phyloP scores from a whole-genome alignment of 352 stramenopile genomes.

The Albugo candida region DNA sequence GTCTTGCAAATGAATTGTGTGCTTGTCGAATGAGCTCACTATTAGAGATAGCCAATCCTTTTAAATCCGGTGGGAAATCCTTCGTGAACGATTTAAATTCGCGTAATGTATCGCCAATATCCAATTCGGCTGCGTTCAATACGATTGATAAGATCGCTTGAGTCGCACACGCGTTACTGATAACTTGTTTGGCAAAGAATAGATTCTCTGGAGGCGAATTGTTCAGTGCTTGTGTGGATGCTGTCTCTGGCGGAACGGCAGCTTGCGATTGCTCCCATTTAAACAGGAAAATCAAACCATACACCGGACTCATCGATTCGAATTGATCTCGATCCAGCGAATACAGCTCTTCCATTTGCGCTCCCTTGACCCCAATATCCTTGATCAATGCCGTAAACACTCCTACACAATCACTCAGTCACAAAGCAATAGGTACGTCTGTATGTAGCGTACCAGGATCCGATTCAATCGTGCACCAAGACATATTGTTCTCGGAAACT shows the following conservation, averaged over 20 bases:
- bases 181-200: constrained; percentile 94
- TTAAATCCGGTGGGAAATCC: constrained; percentile 59
- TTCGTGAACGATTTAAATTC: constrained; percentile 71
- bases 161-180: constrained; percentile 91
- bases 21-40: constrained; percentile 66
- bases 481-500: constrained; percentile 15
- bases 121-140: constrained; percentile 71
- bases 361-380: constrained; percentile 81
- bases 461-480: constrained; percentile 65
- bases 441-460: constrained; percentile 23
- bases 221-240: no score
- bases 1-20: constrained; percentile 66
- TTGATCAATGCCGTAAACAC: constrained; percentile 87
- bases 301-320: constrained; percentile 44
- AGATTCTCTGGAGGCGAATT: constrained; percentile 17
- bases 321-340: constrained; percentile 79
- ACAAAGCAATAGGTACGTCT: not conserved
- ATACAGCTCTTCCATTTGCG: constrained; percentile 90
- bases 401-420: constrained; percentile 12
- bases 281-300: constrained; percentile 93
- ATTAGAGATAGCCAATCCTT: constrained; percentile 74
- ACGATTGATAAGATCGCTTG: constrained; percentile 93
- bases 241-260: constrained; percentile 11
- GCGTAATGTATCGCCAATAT: constrained; percentile 33
- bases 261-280: constrained; percentile 65